phyloP scores from a whole-genome alignment of 768 basidiomycete species.

The Tricholoma terreum region DNA sequence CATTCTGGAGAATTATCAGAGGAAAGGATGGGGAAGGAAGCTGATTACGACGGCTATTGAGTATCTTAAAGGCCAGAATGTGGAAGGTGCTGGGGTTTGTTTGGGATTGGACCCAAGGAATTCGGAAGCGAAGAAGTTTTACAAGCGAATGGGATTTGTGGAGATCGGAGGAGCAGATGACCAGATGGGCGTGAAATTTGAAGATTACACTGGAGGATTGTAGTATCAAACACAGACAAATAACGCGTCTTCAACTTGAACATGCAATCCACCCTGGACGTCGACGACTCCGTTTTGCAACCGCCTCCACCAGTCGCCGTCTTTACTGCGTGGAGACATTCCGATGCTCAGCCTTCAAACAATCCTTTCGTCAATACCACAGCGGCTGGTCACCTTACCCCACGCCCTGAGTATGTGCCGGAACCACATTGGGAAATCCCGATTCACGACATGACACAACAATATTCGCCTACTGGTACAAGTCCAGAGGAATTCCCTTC shows the following conservation, averaged over 20 bases:
- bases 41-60: constrained; percentile 54
- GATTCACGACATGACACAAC: constrained; percentile 21
- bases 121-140: constrained; percentile 56
- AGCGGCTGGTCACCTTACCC: constrained; percentile 8
- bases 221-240: constrained; percentile 4
- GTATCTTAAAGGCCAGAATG: constrained; percentile 43
- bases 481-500: constrained; percentile 25
- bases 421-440: constrained; percentile 29
- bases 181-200: constrained; percentile 54
- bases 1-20: constrained; percentile 62
- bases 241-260: constrained; percentile 7
- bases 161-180: constrained; percentile 49
- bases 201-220: constrained; percentile 24
- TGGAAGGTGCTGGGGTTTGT: constrained; percentile 55
- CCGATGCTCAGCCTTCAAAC: not conserved
- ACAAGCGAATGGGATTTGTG: constrained; percentile 59
- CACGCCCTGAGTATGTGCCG: constrained; percentile 8
- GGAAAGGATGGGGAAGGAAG: constrained; percentile 67
- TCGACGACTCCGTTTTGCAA: not conserved
- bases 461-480: constrained; percentile 4
- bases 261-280: not conserved
- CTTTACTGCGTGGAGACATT: constrained; percentile 1
- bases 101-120: constrained; percentile 68
- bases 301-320: not conserved
- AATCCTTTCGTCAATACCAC: constrained; percentile 6